phyloP scores from a whole-genome alignment of 108 stramenopile species.

The Nitzschia sp. region DNA sequence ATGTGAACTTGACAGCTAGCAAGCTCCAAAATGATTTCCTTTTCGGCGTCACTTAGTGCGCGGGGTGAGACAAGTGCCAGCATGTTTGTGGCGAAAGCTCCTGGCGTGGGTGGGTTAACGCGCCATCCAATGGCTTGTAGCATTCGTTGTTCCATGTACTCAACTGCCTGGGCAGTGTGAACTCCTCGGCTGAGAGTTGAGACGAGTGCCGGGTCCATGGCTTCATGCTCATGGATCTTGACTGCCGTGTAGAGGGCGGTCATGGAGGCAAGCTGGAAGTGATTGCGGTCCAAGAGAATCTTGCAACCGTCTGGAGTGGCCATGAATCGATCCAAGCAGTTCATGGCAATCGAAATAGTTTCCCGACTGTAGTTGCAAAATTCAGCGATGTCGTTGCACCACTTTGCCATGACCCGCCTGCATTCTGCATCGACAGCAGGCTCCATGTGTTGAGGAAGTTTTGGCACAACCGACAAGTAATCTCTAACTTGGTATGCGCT shows the following conservation, averaged over 20 bases:
- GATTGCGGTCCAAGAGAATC: conserved; percentile 43
- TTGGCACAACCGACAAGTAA: conserved; percentile 26
- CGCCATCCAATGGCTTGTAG: conserved; percentile 53
- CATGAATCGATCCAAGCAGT: conserved; percentile 68
- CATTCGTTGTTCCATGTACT: conserved; percentile 48
- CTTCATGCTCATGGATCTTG: conserved; percentile 62
- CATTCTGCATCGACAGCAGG: conserved; percentile 37
- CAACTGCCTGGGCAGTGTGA: conserved; percentile 51
- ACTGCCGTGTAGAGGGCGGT: conserved; percentile 61
- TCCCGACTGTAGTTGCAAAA: conserved; percentile 53
- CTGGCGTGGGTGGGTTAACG: conserved; percentile 54
- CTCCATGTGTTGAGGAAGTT: conserved; percentile 2
- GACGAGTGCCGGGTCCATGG: conserved; percentile 53
- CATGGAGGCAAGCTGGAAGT: conserved; percentile 62
- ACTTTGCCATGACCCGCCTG: conserved; percentile 51
- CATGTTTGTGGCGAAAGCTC: conserved; percentile 27
- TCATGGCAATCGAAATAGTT: conserved; percentile 57
- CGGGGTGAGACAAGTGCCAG: conserved; percentile 26
- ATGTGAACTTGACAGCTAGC: conserved; percentile 37
- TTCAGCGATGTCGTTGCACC: conserved; percentile 61
- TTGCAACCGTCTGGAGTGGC: conserved; percentile 35
- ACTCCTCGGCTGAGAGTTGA: conserved; percentile 50
- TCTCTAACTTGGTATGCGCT: conserved; percentile 29
- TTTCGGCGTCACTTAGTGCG: conserved; percentile 1
- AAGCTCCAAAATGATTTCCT: conserved; percentile 30